Conservation (phyloP, 1,284 basidiomycete species). For the Leccinum subspadiceum region DNA sequence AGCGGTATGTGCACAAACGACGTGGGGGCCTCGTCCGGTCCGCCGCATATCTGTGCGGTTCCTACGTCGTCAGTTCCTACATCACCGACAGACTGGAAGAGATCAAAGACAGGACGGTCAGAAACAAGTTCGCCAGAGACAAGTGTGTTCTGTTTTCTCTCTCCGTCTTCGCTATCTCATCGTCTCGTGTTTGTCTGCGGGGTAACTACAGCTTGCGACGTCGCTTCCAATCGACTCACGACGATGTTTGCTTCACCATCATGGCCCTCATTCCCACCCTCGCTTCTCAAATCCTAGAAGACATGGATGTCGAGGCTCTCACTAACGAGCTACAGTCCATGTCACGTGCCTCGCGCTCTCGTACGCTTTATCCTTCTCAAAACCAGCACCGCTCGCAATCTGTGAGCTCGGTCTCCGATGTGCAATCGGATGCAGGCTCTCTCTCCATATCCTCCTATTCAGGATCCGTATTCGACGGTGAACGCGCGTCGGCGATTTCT, state of each 20-base stretch:
- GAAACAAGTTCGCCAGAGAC: slow-evolving; percentile 67
- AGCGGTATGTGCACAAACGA: slow-evolving; percentile 49
- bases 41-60: slow-evolving; percentile 54
- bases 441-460: slow-evolving; percentile 36
- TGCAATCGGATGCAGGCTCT: slow-evolving; percentile 52
- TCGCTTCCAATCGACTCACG: slow-evolving; percentile 80
- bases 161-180: slow-evolving; percentile 2
- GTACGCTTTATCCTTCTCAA: slow-evolving; percentile 17
- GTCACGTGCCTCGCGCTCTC: slow-evolving; percentile 26
- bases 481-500: slow-evolving; percentile 34
- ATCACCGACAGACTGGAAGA: slow-evolving; percentile 67
- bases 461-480: slow-evolving; percentile 26
- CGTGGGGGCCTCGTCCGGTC: slow-evolving; percentile 43
- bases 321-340: slow-evolving; percentile 62
- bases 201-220: slow-evolving; percentile 56
- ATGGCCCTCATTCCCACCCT: slow-evolving; percentile 80
- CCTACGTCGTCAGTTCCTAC: slow-evolving; percentile 71
- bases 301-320: slow-evolving; percentile 82
- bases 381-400: slow-evolving; percentile 32
- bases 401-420: slow-evolving; percentile 41
- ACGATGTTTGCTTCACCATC: slow-evolving; percentile 80
- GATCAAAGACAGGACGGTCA: slow-evolving; percentile 62
- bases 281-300: slow-evolving; percentile 65
- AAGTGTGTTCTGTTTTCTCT: slow-evolving; percentile 51
- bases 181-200: slow-evolving; percentile 10